A percentile compares a stretch with the other conserved stretches of the same genome.
Conservation (phyloP, 805 yeast genomes). For the Candida wancherniae region DNA sequence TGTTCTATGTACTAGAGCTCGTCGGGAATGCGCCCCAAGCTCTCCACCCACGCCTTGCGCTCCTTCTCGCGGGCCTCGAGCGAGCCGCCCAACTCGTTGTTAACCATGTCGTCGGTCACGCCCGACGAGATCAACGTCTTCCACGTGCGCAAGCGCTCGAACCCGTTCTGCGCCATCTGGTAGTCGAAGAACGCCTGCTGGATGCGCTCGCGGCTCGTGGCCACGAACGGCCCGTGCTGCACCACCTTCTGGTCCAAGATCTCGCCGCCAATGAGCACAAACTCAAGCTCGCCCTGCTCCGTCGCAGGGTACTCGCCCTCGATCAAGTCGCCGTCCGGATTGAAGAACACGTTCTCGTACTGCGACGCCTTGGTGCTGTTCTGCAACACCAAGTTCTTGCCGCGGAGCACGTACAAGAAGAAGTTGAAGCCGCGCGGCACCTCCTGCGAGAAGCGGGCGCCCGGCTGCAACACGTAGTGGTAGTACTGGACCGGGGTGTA, state of each 20-base stretch:
- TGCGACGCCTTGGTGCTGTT: conserved; percentile 29
- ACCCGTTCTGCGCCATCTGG: conserved; percentile 63
- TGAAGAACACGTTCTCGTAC: conserved; percentile 56
- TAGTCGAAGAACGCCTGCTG: conserved; percentile 69
- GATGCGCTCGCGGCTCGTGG: conserved; percentile 60
- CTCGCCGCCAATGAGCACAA: conserved; percentile 74
- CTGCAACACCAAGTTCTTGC: conserved; percentile 47
- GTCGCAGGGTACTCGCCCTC: conserved; percentile 40
- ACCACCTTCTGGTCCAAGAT: conserved; percentile 68
- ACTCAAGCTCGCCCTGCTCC: conserved; percentile 46
- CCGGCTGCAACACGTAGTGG: conserved; percentile 56
- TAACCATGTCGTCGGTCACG: conserved; percentile 39
- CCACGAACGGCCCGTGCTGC: conserved; percentile 92
- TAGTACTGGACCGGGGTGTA: conserved; percentile 78
- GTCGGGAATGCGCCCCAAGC: conserved; percentile 1
- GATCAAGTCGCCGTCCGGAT: conserved; percentile 61
- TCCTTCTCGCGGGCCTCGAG: conserved; percentile 26
- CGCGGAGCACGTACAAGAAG: conserved; percentile 64
- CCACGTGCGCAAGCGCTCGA: conserved; percentile 64
- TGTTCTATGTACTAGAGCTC: conserved; percentile 1
- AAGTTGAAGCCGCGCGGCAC: conserved; percentile 60
- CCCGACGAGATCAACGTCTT: conserved; percentile 41
- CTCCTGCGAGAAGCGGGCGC: conserved; percentile 57
- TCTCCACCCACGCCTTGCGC: conserved; percentile 11
- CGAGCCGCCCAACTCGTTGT: conserved; percentile 33